Conservation (phyloP, 257 asterid species). For the Henckelia pumila region DNA sequence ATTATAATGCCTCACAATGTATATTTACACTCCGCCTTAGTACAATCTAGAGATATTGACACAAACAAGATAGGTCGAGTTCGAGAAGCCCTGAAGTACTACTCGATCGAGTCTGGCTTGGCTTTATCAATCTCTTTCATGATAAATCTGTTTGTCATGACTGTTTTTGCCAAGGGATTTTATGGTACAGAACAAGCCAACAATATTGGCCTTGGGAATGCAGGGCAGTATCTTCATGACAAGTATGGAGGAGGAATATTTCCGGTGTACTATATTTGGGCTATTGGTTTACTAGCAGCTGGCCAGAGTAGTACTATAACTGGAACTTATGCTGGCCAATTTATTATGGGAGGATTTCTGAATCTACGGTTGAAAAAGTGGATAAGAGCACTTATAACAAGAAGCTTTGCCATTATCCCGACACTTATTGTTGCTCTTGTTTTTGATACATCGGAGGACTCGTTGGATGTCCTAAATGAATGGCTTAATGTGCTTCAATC, state of each 20-base stretch:
- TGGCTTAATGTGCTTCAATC: conserved; percentile 88
- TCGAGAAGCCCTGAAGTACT: conserved; percentile 65
- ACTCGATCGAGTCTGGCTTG: conserved; percentile 64
- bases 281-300: conserved; percentile 71
- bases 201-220: conserved; percentile 68
- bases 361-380: conserved; percentile 67
- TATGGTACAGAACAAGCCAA: conserved; percentile 61
- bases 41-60: conserved; percentile 73
- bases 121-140: conserved; percentile 66
- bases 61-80: conserved; percentile 54
- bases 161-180: conserved; percentile 77
- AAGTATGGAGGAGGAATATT: conserved; percentile 70
- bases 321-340: conserved; percentile 80
- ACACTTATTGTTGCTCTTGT: conserved; percentile 68
- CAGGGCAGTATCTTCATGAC: conserved; percentile 72
- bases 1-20: conserved; percentile 87
- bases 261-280: conserved; percentile 79
- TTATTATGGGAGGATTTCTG: conserved; percentile 79
- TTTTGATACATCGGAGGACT: conserved; percentile 59
- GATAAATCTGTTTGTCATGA: conserved; percentile 67
- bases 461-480: conserved; percentile 66
- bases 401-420: conserved; percentile 74
- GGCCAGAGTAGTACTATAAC: conserved; percentile 88
- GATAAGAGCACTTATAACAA: conserved; percentile 68
- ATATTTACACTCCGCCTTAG: conserved; percentile 74